Evolutionary conservation across 140 eudicot genomes (phyloP), one percentile per base, ranked within the genome.

Genomic region (Oenanthe javanica): DNA sequence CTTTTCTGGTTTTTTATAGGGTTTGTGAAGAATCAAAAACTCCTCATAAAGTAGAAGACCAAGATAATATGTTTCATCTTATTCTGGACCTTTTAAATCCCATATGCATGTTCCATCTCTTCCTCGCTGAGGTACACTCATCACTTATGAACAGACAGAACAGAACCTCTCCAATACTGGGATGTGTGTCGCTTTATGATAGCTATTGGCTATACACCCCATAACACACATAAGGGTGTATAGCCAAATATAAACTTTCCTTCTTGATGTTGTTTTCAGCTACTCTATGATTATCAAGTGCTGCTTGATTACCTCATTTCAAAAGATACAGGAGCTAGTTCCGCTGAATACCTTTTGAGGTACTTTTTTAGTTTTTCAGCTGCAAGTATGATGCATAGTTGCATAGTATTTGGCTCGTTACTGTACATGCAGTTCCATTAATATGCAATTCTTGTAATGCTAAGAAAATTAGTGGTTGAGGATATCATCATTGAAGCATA

Each of bases 221-320:
- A 55, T n/a, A 9, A 23, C 3, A 61, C 1, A 61, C 2, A 23
- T 48, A n/a, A 55, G 10, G 47, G 12, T 61, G 70, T 61, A n/a
- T 31, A 43, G 70, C 25, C 49, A 59, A 45, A 72, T 72, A 9
- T 42, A 74, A 70, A n/a, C 55, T 83, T 64, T 52, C 10, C 63
- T 80, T 18, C 25, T 73, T 10, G 72, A 43, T 50, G 27, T 66
- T 63, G 16, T 61, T 80, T 83, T 72, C 93, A 93, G 98, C 84
- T 94, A 71, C 88, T 79, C 79, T 94, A 92, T 85, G 98, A 94
- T 89, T 96, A 94, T 86, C 89, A 94, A 50, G 92, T 94, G 54
- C 93, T 94, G 84, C 96, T 94, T 21, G 98, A 94, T 85, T 94
- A 94, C 86, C 98, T 94, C 51, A 94, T 94, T 84, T 92, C 98